Evolutionary conservation across 371 early-diverging fungal species (phyloP), one percentile per base, ranked within the genome.

Genomic region (Rhizopus arrhizus): DNA sequence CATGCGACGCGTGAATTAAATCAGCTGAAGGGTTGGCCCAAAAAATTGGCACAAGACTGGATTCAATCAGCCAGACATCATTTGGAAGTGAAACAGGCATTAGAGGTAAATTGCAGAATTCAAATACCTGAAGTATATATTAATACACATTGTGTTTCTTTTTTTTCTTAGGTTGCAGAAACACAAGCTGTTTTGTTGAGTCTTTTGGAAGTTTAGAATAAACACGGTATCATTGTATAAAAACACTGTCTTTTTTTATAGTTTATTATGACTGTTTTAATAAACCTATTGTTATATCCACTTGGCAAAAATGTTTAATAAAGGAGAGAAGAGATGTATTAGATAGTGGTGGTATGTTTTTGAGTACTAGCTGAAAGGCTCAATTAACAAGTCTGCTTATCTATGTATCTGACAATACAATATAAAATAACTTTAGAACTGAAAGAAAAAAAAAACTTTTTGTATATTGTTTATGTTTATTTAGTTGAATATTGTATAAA

Each of bases 21-120:
- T 74, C 93, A 92, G 71, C 78, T 96, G 42, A 77, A 72, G 58
- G 95, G 96, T 8, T 96, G 96, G 96, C 86, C 92, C 13, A 90
- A 89, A 75, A 78, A 73, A 68, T 74, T 96, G 48, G 91, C 93
- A 15, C 67, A 73, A 63, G 95, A 92, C 72, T 96, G 96, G 96
- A 78, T 96, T 38, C 63, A 72, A 54, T 77, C 84, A 45, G 94
- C 94, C 2, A 81, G 94, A 51, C 71, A 75, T 63, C 86, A 90
- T 72, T 81, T 96, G 62, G 93, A 93, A 70, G 82, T 92, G 50
- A 83, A 89, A 70, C 95, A 95, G 75, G 93, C 94, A 35, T 62
- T 94, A 36, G 81, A 89, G 76, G 89, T 89, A 74, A 67, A 68
- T 67, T 22, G 28, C 9, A 34, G 3, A 43, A 7, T 50, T 35